Percentiles rank a stretch among this genome's conserved stretches.
phyloP scores from a whole-genome alignment of 495 filamentous ascomycete species.

The Lasiosphaeria ovina region DNA sequence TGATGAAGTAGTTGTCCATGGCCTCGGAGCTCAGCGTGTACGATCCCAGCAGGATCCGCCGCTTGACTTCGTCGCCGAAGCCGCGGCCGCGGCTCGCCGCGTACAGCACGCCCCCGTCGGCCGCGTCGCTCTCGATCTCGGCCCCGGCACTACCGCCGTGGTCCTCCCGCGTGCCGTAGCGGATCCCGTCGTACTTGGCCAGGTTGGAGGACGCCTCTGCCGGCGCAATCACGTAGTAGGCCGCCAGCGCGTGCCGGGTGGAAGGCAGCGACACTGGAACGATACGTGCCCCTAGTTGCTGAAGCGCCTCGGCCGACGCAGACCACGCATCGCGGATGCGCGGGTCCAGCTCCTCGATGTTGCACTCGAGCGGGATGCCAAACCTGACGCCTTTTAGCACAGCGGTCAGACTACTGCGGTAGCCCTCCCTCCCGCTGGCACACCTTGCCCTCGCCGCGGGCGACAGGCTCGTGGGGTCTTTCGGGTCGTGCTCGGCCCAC shows the following conservation, averaged over 20 bases:
- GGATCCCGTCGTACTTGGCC: conserved; percentile 94
- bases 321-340: conserved; percentile 69
- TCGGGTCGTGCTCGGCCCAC: conserved; percentile 57
- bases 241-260: conserved; percentile 79
- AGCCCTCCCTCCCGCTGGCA: conserved; percentile 43
- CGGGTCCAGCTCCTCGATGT: conserved; percentile 71
- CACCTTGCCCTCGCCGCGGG: conserved; percentile 52
- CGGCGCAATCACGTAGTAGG: conserved; percentile 93
- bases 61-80: conserved; percentile 81
- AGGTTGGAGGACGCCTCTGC: conserved; percentile 96
- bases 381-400: conserved; percentile 51
- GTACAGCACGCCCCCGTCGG: conserved; percentile 59
- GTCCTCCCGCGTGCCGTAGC: conserved; percentile 66
- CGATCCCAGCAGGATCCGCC: conserved; percentile 83
- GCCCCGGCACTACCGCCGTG: background rate
- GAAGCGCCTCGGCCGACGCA: conserved; percentile 54
- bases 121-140: conserved; percentile 25
- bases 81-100: conserved; percentile 66
- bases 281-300: conserved; percentile 62
- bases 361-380: conserved; percentile 84
- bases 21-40: conserved; percentile 88
- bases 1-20: conserved; percentile 94
- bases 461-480: conserved; percentile 76
- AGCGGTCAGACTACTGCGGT: background rate
- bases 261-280: conserved; percentile 77